Evolutionary conservation across 1,284 basidiomycete species (phyloP), one percentile per base, ranked within the genome.

Genomic region (Boletus smithii): DNA sequence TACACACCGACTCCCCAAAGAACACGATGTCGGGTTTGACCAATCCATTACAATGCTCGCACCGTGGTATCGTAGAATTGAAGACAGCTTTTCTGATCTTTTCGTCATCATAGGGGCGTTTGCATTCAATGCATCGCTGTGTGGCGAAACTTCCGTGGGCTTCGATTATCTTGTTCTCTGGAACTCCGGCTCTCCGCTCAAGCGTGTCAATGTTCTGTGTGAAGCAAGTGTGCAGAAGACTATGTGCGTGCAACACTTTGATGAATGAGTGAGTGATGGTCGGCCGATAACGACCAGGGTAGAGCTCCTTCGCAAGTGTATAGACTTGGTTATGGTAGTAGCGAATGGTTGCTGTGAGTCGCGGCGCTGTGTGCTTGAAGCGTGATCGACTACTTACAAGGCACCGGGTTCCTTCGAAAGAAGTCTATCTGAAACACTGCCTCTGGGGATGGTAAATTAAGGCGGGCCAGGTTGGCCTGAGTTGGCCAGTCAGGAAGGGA

Each of bases 11-110:
- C 69, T 95, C 93, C 39, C 93, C 93, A 61, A 95, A 95, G 70
- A 97, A 95, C n/a, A 95, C 90, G 39, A 95, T 95, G 60, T 95
- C 88, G 4, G 92, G 93, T 68, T 95, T 95, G 31, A 93, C 85
- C 29, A 91, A 71, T 0, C 88, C 89, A 1, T 69, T 70, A 58
- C 89, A 92, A 8, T 60, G 53, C 44, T 74, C 70, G 63, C 91
- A 93, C 37, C 69, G 72, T 6, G 90, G 83, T 29, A 90, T 80
- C 48, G 76, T 18, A 22, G 59, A 52, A 22, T 70, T 62, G 44
- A 73, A 64, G 24, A 92, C 77, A 7, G 78, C 74, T 10, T 73
- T 66, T 60, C 75, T 77, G 72, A 95, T 85, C 61, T 83, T 80
- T n/a, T 81, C 78, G 39, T 77, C 78, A 39, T 84, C 79, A 54